A percentile compares a stretch with the other conserved stretches of the same genome.
Conservation (phyloP, 164 flowering plant genomes). For the Macadamia integrifolia region DNA sequence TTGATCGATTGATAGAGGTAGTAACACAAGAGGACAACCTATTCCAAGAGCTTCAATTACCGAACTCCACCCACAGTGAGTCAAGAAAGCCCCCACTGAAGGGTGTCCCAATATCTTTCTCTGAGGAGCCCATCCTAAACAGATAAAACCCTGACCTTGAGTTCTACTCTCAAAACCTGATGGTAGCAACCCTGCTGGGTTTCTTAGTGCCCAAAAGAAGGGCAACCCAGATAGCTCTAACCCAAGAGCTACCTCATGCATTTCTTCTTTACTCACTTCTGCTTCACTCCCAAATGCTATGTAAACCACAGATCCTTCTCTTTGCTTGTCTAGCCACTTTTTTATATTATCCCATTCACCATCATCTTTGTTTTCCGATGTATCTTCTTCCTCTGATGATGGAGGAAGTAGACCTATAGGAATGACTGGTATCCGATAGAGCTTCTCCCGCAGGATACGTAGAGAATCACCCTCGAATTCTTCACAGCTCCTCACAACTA, state of each 20-base stretch:
- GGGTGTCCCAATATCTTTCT: slow-evolving; percentile 40
- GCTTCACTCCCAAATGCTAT: slow-evolving; percentile 57
- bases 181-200: slow-evolving; percentile 26
- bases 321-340: slow-evolving; percentile 22
- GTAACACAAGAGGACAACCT: slow-evolving; percentile 38
- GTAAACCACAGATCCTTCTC: slow-evolving; percentile 33
- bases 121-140: slow-evolving; percentile 54
- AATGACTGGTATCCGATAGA: slow-evolving; percentile 40
- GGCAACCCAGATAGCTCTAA: slow-evolving; percentile 44
- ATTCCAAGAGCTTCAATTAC: slow-evolving; percentile 36
- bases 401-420: slow-evolving; percentile 54
- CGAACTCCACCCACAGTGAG: slow-evolving; percentile 68
- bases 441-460: slow-evolving; percentile 17
- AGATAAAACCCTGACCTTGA: slow-evolving; percentile 32
- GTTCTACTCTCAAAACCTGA: slow-evolving; percentile 28
- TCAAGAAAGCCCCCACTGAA: slow-evolving; percentile 48
- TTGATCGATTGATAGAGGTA: slow-evolving; percentile 47
- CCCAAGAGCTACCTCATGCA: slow-evolving; percentile 46
- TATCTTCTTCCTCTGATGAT: neutral
- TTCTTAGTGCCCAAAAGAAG: slow-evolving; percentile 49
- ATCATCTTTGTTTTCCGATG: neutral
- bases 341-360: slow-evolving; percentile 15
- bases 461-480: slow-evolving; percentile 61
- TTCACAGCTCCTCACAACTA: slow-evolving; percentile 33
- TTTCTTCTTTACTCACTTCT: slow-evolving; percentile 22